phyloP scores from a whole-genome alignment of 176 grass and related monocot species.

The Alopecurus myosuroides region DNA sequence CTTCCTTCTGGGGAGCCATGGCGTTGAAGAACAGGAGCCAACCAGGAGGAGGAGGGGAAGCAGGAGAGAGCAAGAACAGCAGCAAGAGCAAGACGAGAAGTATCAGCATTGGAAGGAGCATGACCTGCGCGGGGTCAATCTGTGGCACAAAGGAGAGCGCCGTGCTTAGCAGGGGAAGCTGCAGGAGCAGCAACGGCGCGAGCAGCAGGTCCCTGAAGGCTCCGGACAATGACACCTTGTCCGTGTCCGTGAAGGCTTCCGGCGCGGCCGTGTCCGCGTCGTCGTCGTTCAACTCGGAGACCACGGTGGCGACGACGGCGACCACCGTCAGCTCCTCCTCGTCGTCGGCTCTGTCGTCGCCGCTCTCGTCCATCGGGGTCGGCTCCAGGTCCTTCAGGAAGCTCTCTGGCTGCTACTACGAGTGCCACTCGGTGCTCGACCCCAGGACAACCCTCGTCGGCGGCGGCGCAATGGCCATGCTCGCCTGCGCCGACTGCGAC shows the following conservation, averaged over 20 bases:
- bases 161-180: neutral
- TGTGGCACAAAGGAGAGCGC: slow-evolving; percentile 61
- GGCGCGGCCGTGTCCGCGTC: slow-evolving; percentile 49
- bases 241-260: neutral
- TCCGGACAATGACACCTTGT: slow-evolving; percentile 14
- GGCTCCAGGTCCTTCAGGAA: slow-evolving; percentile 56
- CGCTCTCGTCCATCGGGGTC: slow-evolving; percentile 50
- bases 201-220: slow-evolving; percentile 33
- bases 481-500: slow-evolving; percentile 56
- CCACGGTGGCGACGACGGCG: slow-evolving; percentile 13
- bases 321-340: slow-evolving; percentile 23
- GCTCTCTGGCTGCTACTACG: slow-evolving; percentile 66
- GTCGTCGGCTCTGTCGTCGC: slow-evolving; percentile 40
- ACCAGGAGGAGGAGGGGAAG: neutral
- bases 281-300: slow-evolving; percentile 74
- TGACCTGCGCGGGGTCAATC: slow-evolving; percentile 38
- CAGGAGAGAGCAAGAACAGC: neutral
- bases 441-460: slow-evolving; percentile 31
- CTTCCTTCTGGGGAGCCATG: slow-evolving; percentile 20
- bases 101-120: slow-evolving; percentile 34
- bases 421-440: slow-evolving; percentile 51
- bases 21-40: slow-evolving; percentile 23
- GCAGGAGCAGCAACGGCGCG: neutral
- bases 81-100: slow-evolving; percentile 10
- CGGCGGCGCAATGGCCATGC: slow-evolving; percentile 14